Base-by-base conservation (phyloP, 2,329 filamentous ascomycete species). In the Aspergillus ustus region DNA sequence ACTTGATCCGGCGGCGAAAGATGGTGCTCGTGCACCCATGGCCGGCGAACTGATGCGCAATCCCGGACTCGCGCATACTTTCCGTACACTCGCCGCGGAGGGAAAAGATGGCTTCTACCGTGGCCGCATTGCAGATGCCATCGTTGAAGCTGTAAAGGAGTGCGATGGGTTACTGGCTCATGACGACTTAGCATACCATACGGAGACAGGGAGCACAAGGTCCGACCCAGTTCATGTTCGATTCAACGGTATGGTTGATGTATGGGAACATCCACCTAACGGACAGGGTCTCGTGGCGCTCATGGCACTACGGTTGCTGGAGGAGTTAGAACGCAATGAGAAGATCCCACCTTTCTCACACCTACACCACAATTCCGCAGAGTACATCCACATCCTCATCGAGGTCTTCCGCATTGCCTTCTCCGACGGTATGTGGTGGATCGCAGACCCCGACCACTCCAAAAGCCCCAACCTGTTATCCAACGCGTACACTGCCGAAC, bases 231-330 rank as follows among this genome's bases (percentile, higher is more conserved):
- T 98, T 67, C 93, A 91, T 0, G 83, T 97, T 53, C 87, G 89
- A 63, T 94, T 93, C 77, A 84, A 81, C 0, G 89, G 90, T 7
- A 89, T 92, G 69, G 84, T 97, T 45, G 89, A 96, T 72, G 81
- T 99, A 0, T 98, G 94, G 94, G 95, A 98, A 73, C 94, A 98
- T 73, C 93, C 94, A 43, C 95, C 95, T 7, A 98, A 98, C 70
- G 93, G 95, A 0, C 95, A 98, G 77, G 95, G 95, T 1, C 93
- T 98, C 66, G 91, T 98, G 2, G 95, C 95, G 0, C 81, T 98
- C 37, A 97, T 98, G 89, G 91, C 95, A 0, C 82, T 99, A 0
- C 95, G 95, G 1, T 96, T 98, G 66, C 82, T 99, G 52, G 89
- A 97, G 75, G 88, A 93, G 72, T 84, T 98, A 1, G 92, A 97